Conservation (phyloP, 208 protist species). For the Leishmania arabica region DNA sequence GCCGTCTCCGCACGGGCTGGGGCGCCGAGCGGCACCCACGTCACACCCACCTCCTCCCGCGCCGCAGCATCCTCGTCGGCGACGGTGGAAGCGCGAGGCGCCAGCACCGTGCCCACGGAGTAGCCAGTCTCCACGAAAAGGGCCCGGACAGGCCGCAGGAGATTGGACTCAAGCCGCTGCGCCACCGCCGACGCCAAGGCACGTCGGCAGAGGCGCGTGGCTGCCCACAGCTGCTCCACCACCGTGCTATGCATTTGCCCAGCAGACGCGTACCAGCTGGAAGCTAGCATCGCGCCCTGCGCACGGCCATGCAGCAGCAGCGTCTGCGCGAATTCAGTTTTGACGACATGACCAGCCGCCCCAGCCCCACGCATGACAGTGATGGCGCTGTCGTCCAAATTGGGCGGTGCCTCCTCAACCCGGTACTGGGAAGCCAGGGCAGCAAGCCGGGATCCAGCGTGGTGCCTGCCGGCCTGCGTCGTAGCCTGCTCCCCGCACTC, state of each 20-base stretch:
- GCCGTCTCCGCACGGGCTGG: constrained; percentile 33
- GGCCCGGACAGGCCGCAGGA: constrained; percentile 22
- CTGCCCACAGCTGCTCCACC: constrained; percentile 37
- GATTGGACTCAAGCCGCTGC: constrained; percentile 21
- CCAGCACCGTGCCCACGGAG: constrained; percentile 7
- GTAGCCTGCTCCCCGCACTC: constrained; percentile 32
- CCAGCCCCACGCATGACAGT: constrained; percentile 13
- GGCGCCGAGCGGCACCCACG: not conserved
- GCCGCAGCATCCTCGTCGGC: constrained; percentile 4
- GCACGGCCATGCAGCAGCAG: constrained; percentile 64
- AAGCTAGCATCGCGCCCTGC: constrained; percentile 61
- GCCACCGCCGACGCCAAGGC: constrained; percentile 15
- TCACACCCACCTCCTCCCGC: constrained; percentile 11
- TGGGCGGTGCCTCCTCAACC: not conserved
- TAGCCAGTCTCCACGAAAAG: constrained; percentile 25
- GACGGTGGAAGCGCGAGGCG: not conserved
- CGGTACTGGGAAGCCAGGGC: constrained; percentile 36
- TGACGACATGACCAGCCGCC: constrained; percentile 25
- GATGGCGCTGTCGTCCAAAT: constrained; percentile 10
- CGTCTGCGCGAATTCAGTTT: constrained; percentile 50
- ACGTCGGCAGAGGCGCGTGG: constrained; percentile 28
- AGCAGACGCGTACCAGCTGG: constrained; percentile 34
- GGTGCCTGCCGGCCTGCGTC: constrained; percentile 19
- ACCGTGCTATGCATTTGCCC: constrained; percentile 40
- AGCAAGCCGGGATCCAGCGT: constrained; percentile 40